Base-by-base conservation (phyloP, 345 rosid species). In the Litchi chinensis region DNA sequence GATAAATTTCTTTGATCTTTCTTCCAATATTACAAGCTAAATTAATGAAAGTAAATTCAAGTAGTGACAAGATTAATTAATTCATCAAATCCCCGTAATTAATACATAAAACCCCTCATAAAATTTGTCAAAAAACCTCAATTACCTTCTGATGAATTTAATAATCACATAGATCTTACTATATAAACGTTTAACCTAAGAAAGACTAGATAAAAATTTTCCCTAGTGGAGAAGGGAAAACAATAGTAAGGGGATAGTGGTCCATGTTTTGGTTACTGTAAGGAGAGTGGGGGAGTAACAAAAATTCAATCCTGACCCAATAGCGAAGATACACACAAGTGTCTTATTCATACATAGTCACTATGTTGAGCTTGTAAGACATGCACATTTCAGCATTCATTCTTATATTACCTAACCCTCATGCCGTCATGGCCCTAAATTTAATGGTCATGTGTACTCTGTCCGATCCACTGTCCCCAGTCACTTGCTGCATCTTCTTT, bases 381-480 rank as follows among this genome's bases (percentile, higher is more conserved):
- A 50, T 65, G 26, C 2, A 50, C 71, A 66, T 76, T 77, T 59
- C 54, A 5, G 66, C 77, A 71, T 65, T 75, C 73, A 78, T 70
- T 73, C 56, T 15, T n/a, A 54, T 32, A 43, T 72, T 63, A 71
- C 83, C 76, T 74, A 60, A 70, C 71, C 64, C 46, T 56, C 50
- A 46, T 19, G 80, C 82, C 48, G 57, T 63, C 72, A 72, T 68
- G 84, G 71, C 77, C 75, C 68, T 22, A 72, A 62, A 60, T 67
- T 77, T 67, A 77, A 72, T 68, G 80, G 7, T 64, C 71, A 60
- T 60, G 71, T 48, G 39, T 66, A 44, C 65, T 15, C 10, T n/a
- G 70, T 71, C 65, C n/a, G n/a, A n/a, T n/a, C n/a, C 69, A n/a
- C 10, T 28, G 74, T 44, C 52, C 77, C 64, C 63, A 12, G 60